Base-by-base conservation (phyloP, 140 eudicot species). In the Cichorium intybus region DNA sequence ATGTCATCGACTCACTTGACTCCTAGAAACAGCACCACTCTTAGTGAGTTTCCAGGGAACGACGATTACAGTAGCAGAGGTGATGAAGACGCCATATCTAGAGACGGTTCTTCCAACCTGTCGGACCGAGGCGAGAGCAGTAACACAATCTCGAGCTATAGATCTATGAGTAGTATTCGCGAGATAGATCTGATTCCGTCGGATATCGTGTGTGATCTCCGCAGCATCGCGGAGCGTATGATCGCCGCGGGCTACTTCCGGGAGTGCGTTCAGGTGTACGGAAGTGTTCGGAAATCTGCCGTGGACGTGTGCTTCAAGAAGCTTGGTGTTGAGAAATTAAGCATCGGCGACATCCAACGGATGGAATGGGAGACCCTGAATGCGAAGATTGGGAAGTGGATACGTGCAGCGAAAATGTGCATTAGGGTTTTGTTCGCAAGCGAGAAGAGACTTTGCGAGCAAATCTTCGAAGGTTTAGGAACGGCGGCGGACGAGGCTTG, bases 181-280 rank as follows among this genome's bases (percentile, higher is more conserved):
- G 87, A 82, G 60, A 59, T 82, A 48, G 87, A 82, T 71, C 75
- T 80, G 50, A 70, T 77, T 17, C 79, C 81, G 0, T 12, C 72
- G 5, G 81, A 66, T 11, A 76, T 79, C 21, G 52, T 84, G 3
- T 37, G 49, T 29, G 77, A 84, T 58, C 86, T 84, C 4, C 68
- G 90, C 48, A 47, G 72, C 47, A 84, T 84, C 24, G 90, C 90
- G 2, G 82, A 84, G 77, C 41, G 86, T 37, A 84, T 84, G 86
- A 80, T 80, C 16, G 24, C 77, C 9, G 74, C 77, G 18, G 90
- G 90, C 7, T 80, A 73, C 60, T 27, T 70, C 18, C 21, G 83
- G 31, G 81, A 77, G 71, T 84, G 90, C 56, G 56, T 80, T 34
- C 86, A 80, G 77, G 86, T 77, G 52, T 84, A 84, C 54, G 81